Evolutionary conservation across 495 filamentous ascomycete genomes (phyloP), one percentile per base, ranked within the genome.

Genomic region (Trichoderma asperelloides): DNA sequence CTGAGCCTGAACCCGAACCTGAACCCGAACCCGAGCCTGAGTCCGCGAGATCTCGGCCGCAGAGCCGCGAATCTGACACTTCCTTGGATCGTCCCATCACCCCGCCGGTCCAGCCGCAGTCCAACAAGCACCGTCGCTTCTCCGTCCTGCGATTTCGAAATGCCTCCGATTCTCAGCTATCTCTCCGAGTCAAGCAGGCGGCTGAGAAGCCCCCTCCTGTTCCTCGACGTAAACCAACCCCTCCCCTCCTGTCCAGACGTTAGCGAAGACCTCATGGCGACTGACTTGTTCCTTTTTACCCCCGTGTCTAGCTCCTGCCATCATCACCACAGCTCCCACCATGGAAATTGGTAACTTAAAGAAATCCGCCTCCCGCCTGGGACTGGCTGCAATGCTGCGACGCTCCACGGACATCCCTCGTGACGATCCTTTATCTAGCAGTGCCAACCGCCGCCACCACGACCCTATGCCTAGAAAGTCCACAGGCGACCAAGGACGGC

Each of bases 281-380:
- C 55, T 60, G 27, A 60, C 55, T 27, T 30, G 15, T 60, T 7
- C 12, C 12, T 27, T 60, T 18, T 57, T 41, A 60, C 47, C 69
- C 65, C 39, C 63, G 47, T 37, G 33, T 72, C 62, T 73, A 91
- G 91, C 94, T 51, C 94, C 94, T 23, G 87, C 88, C 62, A 98
- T 98, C 73, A 94, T 97, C 73, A 96, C 88, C 27, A 98, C 95
- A 15, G 89, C 93, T 30, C 95, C 95, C 8, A 94, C 93, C 1
- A 83, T 88, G 67, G 85, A 94, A 62, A 78, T 80, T 16, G 69
- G 72, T 25, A 72, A 60, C 16, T 71, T 79, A 13, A 74, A 77
- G 12, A 89, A 86, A 74, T 85, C 84, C 70, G 79, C 83, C 49
- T 76, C 79, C 66, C 78, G 81, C 41, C 74, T 86, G 65, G 80